phyloP scores from a whole-genome alignment of 306 rosid species.

The Casuarina cunninghamiana region DNA sequence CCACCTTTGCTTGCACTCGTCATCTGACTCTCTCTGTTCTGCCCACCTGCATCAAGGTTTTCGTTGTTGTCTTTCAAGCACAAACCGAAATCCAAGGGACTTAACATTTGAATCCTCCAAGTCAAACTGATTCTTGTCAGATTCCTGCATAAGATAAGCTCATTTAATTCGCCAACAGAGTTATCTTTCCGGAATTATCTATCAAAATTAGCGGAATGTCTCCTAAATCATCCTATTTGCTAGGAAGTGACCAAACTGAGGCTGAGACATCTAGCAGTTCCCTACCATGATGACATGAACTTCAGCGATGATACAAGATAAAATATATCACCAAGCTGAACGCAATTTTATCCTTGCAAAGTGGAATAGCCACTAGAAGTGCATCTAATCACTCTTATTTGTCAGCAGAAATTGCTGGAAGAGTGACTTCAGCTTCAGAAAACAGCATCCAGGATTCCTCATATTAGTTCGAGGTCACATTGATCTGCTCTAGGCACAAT shows the following conservation, averaged over 20 bases:
- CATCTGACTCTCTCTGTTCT: conserved; percentile 26
- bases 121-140: conserved; percentile 15
- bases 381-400: neutral
- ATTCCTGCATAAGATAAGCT: conserved; percentile 9
- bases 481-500: neutral
- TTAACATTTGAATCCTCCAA: conserved; percentile 41
- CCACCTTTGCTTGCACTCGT: conserved; percentile 21
- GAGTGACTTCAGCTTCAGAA: neutral
- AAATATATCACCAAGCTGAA: neutral
- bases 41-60: conserved; percentile 14
- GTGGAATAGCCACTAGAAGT: neutral
- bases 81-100: conserved; percentile 51
- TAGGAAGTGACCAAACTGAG: neutral
- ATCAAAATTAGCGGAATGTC: conserved; percentile 3
- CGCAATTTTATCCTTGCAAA: neutral
- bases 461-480: neutral
- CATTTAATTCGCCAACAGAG: neutral
- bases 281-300: neutral
- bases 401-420: neutral
- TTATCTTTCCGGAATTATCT: neutral
- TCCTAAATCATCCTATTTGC: neutral
- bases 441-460: neutral
- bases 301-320: neutral
- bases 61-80: conserved; percentile 39
- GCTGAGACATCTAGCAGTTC: neutral